These are phyloP conservation scores for Rhynchospora tenuis DNA, from an alignment of 176 grass and related monocot genomes.

Conservation along the genomic window DNA sequence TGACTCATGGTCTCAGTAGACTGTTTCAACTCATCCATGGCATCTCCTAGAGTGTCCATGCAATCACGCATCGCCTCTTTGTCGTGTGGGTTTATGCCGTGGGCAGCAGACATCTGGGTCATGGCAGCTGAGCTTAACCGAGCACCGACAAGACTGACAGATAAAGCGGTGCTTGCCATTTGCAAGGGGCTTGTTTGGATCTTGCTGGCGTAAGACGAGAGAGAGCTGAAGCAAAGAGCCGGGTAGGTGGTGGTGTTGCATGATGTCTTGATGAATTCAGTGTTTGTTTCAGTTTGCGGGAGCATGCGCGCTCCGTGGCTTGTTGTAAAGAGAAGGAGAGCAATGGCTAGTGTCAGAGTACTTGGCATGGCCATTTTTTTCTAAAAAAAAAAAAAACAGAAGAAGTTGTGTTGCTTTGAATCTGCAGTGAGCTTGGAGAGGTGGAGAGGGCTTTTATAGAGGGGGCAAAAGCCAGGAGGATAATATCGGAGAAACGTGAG, in stretches of 20 bases:
- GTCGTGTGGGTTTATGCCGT: slow-evolving; percentile 16
- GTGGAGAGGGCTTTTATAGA: slow-evolving; percentile 3
- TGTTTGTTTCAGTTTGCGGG: background rate
- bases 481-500: background rate
- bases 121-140: background rate
- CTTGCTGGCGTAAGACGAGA: slow-evolving; percentile 16
- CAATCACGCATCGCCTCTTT: slow-evolving; percentile 53
- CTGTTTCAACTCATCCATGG: slow-evolving; percentile 43
- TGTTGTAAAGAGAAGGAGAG: slow-evolving; percentile 7
- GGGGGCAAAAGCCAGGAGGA: background rate
- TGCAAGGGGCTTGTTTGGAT: slow-evolving; percentile 16
- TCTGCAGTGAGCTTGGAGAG: background rate
- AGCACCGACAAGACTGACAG: slow-evolving; percentile 21
- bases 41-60: slow-evolving; percentile 46
- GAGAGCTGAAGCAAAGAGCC: slow-evolving; percentile 26
- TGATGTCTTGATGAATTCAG: slow-evolving; percentile 25
- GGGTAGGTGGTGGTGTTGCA: slow-evolving; percentile 26
- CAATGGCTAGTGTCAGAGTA: background rate
- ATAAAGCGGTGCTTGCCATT: slow-evolving; percentile 24
- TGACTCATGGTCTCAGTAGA: slow-evolving; percentile 38
- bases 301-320: background rate
- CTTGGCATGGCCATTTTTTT: background rate
- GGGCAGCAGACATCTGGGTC: background rate
- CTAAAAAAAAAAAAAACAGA: no score
- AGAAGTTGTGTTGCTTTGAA: background rate